Conservation (phyloP, 352 stramenopile genomes). For the Phytophthora colocasiae region DNA sequence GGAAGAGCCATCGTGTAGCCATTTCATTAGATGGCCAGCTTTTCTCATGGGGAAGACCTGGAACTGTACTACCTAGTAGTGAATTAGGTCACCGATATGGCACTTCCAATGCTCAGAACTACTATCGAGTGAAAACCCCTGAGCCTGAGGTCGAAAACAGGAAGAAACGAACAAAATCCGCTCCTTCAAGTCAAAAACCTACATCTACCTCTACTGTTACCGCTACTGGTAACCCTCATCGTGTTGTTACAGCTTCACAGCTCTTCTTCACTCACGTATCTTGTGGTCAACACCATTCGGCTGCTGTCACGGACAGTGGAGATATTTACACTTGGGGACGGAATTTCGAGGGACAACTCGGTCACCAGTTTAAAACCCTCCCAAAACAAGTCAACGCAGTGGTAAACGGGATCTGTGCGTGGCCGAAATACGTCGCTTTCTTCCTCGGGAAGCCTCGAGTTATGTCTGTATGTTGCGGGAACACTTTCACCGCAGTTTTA, state of each 20-base stretch:
- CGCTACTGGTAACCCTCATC: conserved; percentile 34
- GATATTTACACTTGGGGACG: conserved; percentile 92
- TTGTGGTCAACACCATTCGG: conserved; percentile 77
- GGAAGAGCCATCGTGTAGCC: conserved; percentile 61
- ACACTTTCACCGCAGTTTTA: conserved; percentile 80
- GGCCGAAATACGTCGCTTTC: conserved; percentile 76
- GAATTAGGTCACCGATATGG: conserved; percentile 52
- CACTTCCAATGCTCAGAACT: conserved; percentile 11
- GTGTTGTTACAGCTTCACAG: conserved; percentile 49
- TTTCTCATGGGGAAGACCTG: conserved; percentile 64
- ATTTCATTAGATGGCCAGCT: conserved; percentile 69
- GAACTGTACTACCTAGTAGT: conserved; percentile 34
- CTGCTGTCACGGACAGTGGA: conserved; percentile 75
- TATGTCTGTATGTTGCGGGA: conserved; percentile 68
- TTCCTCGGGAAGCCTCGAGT: conserved; percentile 57
- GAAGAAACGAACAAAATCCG: conserved; percentile 9
- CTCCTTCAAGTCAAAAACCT: neutral
- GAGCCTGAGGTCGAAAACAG: conserved; percentile 21
- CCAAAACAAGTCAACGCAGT: conserved; percentile 41
- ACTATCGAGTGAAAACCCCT: conserved; percentile 19
- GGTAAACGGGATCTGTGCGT: conserved; percentile 67
- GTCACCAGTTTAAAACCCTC: conserved; percentile 51
- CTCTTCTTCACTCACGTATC: conserved; percentile 67
- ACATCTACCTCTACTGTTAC: neutral
- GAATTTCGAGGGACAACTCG: conserved; percentile 89